Conservation (phyloP, 2,329 filamentous ascomycete genomes). For the Lachnellula cervina region DNA sequence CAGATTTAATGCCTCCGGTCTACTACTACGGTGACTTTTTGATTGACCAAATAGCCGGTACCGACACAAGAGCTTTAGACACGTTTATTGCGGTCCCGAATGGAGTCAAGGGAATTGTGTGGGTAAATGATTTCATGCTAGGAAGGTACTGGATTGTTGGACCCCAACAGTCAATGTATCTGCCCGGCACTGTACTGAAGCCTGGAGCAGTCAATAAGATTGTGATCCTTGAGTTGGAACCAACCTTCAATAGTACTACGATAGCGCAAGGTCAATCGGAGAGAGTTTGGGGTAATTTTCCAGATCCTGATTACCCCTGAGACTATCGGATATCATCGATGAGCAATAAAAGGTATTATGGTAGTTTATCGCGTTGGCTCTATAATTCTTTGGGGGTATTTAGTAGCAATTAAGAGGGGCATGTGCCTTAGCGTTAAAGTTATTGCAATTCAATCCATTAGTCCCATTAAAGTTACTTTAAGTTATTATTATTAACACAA, state of each 20-base stretch:
- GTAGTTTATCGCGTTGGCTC: too few species aligned
- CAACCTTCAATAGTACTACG: conserved; percentile 22
- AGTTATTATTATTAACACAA: too few species aligned
- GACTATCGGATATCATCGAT: too few species aligned
- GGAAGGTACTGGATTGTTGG: conserved; percentile 44
- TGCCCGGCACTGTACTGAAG: conserved; percentile 38
- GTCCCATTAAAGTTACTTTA: too few species aligned
- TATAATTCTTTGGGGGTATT: too few species aligned
- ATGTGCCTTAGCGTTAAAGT: too few species aligned
- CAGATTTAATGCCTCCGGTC: conserved; percentile 8
- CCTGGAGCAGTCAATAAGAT: conserved; percentile 35
- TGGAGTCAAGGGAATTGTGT: conserved; percentile 42
- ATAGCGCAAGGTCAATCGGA: conserved; percentile 16
- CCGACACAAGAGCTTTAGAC: conserved; percentile 13
- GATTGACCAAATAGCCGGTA: conserved; percentile 13
- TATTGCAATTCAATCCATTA: too few species aligned
- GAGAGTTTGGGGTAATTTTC: conserved; percentile 31
- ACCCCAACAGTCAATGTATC: conserved; percentile 44
- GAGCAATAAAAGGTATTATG: too few species aligned
- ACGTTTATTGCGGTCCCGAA: conserved; percentile 38
- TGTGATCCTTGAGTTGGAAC: conserved; percentile 41
- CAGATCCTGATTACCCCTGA: conserved; percentile 27
- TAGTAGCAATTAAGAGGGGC: too few species aligned
- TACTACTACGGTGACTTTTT: conserved; percentile 33
- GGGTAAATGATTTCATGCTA: conserved; percentile 43